phyloP scores from a whole-genome alignment of 352 stramenopile genomes.

The Globisporangium perplexum region DNA sequence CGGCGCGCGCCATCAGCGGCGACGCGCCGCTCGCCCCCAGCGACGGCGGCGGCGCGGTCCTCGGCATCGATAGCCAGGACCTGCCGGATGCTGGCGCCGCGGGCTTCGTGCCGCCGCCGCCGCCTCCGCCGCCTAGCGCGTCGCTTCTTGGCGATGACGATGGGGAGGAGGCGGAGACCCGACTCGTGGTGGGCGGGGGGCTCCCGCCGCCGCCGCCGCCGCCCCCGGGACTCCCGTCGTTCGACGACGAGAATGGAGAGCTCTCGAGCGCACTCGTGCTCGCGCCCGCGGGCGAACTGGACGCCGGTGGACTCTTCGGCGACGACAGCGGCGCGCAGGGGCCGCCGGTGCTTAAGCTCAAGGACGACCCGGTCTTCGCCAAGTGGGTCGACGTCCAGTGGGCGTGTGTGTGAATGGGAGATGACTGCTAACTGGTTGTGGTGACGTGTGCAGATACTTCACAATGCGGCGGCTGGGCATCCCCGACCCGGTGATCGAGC shows the following conservation, averaged over 20 bases:
- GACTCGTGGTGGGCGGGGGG: conserved; percentile 16
- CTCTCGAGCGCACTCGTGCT: conserved; percentile 26
- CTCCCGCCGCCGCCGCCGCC: conserved; percentile 24
- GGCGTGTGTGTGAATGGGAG: neutral
- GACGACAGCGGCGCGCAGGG: conserved; percentile 18
- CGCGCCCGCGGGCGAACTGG: conserved; percentile 20
- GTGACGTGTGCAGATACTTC: conserved; percentile 44
- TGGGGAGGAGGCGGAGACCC: conserved; percentile 6
- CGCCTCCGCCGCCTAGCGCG: conserved; percentile 27
- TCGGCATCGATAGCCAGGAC: conserved; percentile 65
- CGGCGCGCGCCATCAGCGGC: conserved; percentile 21
- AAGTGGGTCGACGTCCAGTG: conserved; percentile 26
- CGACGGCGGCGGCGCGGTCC: conserved; percentile 1
- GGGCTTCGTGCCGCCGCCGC: conserved; percentile 32
- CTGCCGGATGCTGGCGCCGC: conserved; percentile 40
- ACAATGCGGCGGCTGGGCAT: conserved; percentile 75
- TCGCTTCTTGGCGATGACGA: neutral
- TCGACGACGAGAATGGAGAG: conserved; percentile 10
- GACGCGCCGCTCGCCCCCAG: conserved; percentile 4
- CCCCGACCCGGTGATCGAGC: conserved; percentile 62
- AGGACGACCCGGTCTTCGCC: conserved; percentile 74
- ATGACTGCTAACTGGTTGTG: neutral
- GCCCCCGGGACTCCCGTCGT: conserved; percentile 22
- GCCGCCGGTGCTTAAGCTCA: conserved; percentile 65
- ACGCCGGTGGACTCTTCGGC: conserved; percentile 12